phyloP scores from a whole-genome alignment of 441 rosid genomes.

The Syzygium syzygioides region DNA sequence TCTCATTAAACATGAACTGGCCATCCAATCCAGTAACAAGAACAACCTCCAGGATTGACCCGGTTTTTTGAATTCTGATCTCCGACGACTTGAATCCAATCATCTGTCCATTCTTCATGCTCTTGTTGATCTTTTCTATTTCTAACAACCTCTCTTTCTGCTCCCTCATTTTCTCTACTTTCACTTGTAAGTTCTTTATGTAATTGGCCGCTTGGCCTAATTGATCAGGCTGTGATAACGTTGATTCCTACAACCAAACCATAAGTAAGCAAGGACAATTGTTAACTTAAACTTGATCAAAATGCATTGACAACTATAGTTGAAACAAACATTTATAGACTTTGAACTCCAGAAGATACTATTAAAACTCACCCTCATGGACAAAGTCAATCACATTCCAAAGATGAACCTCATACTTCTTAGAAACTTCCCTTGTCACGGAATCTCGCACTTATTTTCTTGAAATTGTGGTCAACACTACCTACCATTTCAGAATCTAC shows the following conservation, averaged over 20 bases:
- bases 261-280: not conserved
- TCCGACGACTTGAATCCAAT: slow-evolving; percentile 19
- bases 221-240: slow-evolving; percentile 52
- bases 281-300: not conserved
- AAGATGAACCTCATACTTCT: not conserved
- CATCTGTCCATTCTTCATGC: not conserved
- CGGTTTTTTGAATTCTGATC: slow-evolving; percentile 45
- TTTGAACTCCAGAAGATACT: not conserved
- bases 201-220: slow-evolving; percentile 62
- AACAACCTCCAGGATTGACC: slow-evolving; percentile 43
- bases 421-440: not conserved
- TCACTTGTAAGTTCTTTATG: slow-evolving; percentile 58
- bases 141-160: slow-evolving; percentile 37
- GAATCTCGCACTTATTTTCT: not conserved
- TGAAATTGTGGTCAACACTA: not conserved
- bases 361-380: not conserved
- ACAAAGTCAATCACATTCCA: not conserved
- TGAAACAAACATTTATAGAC: not conserved
- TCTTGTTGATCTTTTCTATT: not conserved
- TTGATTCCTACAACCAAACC: slow-evolving; percentile 29
- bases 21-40: slow-evolving; percentile 42
- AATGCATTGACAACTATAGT: not conserved
- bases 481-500: not conserved
- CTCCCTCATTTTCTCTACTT: slow-evolving; percentile 57
- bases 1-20: slow-evolving; percentile 43